Evolutionary conservation across 768 basidiomycete species (phyloP), one percentile per base, ranked within the genome.

Genomic region (Calvatia gigantea): DNA sequence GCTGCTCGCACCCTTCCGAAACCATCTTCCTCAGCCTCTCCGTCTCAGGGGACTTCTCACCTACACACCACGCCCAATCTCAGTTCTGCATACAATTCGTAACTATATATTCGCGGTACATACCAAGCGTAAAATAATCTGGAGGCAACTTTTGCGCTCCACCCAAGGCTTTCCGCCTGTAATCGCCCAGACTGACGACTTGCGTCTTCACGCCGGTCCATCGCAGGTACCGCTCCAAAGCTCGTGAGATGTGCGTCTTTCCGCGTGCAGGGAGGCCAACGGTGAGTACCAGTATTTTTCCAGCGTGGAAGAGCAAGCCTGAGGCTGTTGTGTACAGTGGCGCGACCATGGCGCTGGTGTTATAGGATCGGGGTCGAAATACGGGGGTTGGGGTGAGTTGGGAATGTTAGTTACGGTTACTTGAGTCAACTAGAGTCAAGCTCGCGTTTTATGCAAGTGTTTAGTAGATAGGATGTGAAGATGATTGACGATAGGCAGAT

Each of bases 201-300:
- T 89, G 84, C 0, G 94, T 96, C 71, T 96, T 98, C 51, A 99
- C 91, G 28, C 97, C 97, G 70, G 93, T 91, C 97, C 97, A 99
- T 69, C 94, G 81, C 1, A 99, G 81, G 71, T 99, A 99, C n/a
- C 97, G 85, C 69, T 98, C 96, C 11, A 98, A 79, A 6, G 96
- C 87, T 35, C 95, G 83, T 1, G 94, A 96, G 54, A 98, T 93
- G 69, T 99, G 97, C 0, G 97, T 99, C 74, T 97, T 97, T 31
- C 94, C 94, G 51, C 94, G 83, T 1, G 96, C 95, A 42, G 95
- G 95, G 2, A 98, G 78, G 7, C 96, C 96, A 52, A 98, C 89
- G 17, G 94, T 92, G 55, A 94, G 76, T 43, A 97, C 87, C 21
- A 98, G 77, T 67, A 98, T 97, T 74, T 98, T 94, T 61, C 96